Percentiles rank a stretch among this genome's conserved stretches.
phyloP scores from a whole-genome alignment of 2,329 filamentous ascomycete species.

The Gaeumannomyces tritici region DNA sequence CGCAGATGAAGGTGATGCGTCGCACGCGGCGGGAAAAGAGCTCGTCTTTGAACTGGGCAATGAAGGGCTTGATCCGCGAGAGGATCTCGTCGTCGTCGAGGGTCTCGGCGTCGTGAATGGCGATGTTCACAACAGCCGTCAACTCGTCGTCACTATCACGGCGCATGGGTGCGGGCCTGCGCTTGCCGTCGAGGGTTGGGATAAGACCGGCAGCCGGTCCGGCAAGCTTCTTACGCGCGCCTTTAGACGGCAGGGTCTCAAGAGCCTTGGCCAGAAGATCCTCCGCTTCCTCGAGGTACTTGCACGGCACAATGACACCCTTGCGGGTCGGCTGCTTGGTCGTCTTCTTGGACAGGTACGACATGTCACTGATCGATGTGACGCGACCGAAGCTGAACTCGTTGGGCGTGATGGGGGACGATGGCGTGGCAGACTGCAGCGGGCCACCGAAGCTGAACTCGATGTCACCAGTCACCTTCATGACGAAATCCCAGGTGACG shows the following conservation, averaged over 20 bases:
- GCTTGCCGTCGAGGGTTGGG: conserved; percentile 65
- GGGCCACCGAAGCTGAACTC: conserved; percentile 68
- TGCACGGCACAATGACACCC: conserved; percentile 89
- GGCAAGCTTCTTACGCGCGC: conserved; percentile 39
- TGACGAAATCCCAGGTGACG: conserved; percentile 90
- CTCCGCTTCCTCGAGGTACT: conserved; percentile 89
- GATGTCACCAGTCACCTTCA: conserved; percentile 84
- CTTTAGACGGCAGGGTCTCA: conserved; percentile 61
- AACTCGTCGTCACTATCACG: conserved; percentile 64
- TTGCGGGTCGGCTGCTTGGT: conserved; percentile 73
- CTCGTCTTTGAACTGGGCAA: conserved; percentile 76
- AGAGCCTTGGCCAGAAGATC: conserved; percentile 77
- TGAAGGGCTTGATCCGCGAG: conserved; percentile 61
- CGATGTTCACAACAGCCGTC: conserved; percentile 86
- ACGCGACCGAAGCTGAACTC: conserved; percentile 66
- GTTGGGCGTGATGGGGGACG: conserved; percentile 69
- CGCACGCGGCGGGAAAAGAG: conserved; percentile 73
- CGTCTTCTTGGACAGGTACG: conserved; percentile 67
- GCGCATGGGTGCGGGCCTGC: conserved; percentile 45
- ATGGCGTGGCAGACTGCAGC: conserved; percentile 69
- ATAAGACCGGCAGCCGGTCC: conserved; percentile 46
- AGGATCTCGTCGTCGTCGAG: conserved; percentile 74
- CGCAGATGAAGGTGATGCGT: conserved; percentile 91
- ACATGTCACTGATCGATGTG: conserved; percentile 94
- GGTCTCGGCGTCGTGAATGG: conserved; percentile 79